A percentile compares a stretch with the other conserved stretches of the same genome.
phyloP scores from a whole-genome alignment of 257 asterid genomes.

The Plectranthus barbatus region DNA sequence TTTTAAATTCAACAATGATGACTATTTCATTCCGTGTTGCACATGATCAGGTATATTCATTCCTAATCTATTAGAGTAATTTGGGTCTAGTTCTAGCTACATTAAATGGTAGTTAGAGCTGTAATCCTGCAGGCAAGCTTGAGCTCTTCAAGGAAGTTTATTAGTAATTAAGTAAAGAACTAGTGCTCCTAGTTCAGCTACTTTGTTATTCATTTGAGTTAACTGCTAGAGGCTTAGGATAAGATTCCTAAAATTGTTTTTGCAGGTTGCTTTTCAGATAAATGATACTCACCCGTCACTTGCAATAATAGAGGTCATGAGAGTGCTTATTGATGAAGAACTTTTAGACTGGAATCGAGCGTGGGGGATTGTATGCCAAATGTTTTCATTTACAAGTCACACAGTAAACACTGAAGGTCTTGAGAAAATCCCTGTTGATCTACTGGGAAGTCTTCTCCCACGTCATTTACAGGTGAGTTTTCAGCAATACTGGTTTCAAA shows the following conservation, averaged over 20 bases:
- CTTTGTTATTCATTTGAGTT: not conserved
- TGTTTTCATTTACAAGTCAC: slow-evolving; percentile 40
- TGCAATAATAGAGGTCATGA: slow-evolving; percentile 43
- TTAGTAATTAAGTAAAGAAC: not conserved
- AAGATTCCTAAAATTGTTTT: not conserved
- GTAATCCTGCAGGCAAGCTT: not conserved
- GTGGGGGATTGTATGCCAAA: slow-evolving; percentile 32
- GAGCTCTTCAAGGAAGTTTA: not conserved
- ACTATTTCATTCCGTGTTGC: not conserved
- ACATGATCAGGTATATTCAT: too few relatives aligned
- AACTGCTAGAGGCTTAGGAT: not conserved
- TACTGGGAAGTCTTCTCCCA: slow-evolving; percentile 42
- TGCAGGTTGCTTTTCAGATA: slow-evolving; percentile 46
- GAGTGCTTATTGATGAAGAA: slow-evolving; percentile 44
- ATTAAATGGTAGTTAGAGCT: too few relatives aligned
- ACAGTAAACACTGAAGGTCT: slow-evolving; percentile 37
- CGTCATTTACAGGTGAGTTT: slow-evolving; percentile 37
- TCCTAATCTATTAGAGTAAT: too few relatives aligned
- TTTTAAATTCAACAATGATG: too few relatives aligned
- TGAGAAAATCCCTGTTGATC: slow-evolving; percentile 49
- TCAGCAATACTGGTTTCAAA: not conserved
- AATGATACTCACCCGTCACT: slow-evolving; percentile 50
- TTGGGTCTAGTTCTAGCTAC: too few relatives aligned
- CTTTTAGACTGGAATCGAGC: slow-evolving; percentile 36
- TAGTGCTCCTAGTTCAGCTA: not conserved